A percentile compares a stretch with the other conserved stretches of the same genome.
These are phyloP conservation scores for Lachnellula hyalina DNA, from an alignment of 2,329 filamentous ascomycete species.

Conservation along the genomic window DNA sequence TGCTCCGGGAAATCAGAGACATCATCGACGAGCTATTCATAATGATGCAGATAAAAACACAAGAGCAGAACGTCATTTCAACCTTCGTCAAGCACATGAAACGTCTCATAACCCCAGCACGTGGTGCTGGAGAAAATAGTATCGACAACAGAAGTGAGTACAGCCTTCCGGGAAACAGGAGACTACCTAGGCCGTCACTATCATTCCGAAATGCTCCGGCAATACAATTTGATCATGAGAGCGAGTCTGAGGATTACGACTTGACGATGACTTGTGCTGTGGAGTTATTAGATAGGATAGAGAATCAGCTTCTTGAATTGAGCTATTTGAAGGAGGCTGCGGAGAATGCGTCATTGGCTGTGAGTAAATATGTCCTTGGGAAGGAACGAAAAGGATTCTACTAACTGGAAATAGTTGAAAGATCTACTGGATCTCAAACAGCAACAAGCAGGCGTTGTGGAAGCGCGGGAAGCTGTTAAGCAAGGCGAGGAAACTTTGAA, in stretches of 20 bases:
- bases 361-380: background rate
- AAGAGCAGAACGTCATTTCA: slow-evolving; percentile 16
- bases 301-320: slow-evolving; percentile 1
- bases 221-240: background rate
- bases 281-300: slow-evolving; percentile 4
- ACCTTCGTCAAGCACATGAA: slow-evolving; percentile 9
- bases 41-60: slow-evolving; percentile 35
- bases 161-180: background rate
- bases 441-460: slow-evolving; percentile 41
- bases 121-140: background rate
- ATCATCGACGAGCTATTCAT: slow-evolving; percentile 42
- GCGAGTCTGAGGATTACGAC: background rate
- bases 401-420: slow-evolving; percentile 5
- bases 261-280: slow-evolving; percentile 4
- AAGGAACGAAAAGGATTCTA: background rate
- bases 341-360: background rate
- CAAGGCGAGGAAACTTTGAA: slow-evolving; percentile 37
- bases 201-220: background rate
- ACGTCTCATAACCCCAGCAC: background rate
- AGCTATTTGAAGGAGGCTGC: slow-evolving; percentile 1
- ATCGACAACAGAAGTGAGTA: background rate
- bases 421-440: slow-evolving; percentile 41
- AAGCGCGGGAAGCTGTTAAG: slow-evolving; percentile 38
- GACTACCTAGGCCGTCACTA: background rate
- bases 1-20: slow-evolving; percentile 40